Evolutionary conservation across 345 rosid genomes (phyloP).

Genomic region (Brassica carinata): DNA sequence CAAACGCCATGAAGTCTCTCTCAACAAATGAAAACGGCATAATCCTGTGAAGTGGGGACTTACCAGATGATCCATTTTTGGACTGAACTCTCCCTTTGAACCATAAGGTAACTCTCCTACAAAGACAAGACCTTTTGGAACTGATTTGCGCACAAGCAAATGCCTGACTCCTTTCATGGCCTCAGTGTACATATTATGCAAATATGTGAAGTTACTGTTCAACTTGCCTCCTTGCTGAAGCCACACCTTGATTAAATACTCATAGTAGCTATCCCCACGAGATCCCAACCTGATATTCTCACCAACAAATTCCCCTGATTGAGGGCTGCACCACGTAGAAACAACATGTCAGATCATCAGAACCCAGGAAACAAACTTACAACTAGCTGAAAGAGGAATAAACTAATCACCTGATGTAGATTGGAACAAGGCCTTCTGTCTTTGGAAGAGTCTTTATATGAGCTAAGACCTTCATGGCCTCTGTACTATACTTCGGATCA

Average conservation of each 20-base stretch:
- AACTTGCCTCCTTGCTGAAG: conserved; percentile 68
- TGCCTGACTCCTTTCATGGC: conserved; percentile 95
- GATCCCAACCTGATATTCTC: conserved; percentile 96
- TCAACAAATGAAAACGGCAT: not conserved
- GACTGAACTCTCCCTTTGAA: conserved; percentile 70
- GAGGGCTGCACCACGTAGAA: conserved; percentile 61
- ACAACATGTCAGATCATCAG: conserved; percentile 28
- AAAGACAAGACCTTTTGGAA: conserved; percentile 82
- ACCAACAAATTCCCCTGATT: conserved; percentile 81
- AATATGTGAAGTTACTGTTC: conserved; percentile 59
- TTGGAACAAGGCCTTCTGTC: conserved; percentile 91
- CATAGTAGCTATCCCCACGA: conserved; percentile 98
- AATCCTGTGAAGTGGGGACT: conserved; percentile 22
- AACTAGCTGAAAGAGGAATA: conserved; percentile 1
- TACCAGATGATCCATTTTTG: conserved; percentile 99
- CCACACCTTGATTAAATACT: conserved; percentile 94
- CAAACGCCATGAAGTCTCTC: not conserved
- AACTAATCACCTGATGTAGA: conserved; percentile 72
- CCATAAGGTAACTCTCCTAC: conserved; percentile 96
- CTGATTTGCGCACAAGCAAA: conserved; percentile 77
- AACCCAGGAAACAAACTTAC: not conserved
- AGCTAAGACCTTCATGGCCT: conserved; percentile 92
- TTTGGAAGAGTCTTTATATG: conserved; percentile 86
- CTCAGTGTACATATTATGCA: conserved; percentile 84
- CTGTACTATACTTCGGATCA: conserved; percentile 77